These are phyloP conservation scores for Teunomyces stri DNA, from an alignment of 805 yeast genomes.

Conservation along the genomic window DNA sequence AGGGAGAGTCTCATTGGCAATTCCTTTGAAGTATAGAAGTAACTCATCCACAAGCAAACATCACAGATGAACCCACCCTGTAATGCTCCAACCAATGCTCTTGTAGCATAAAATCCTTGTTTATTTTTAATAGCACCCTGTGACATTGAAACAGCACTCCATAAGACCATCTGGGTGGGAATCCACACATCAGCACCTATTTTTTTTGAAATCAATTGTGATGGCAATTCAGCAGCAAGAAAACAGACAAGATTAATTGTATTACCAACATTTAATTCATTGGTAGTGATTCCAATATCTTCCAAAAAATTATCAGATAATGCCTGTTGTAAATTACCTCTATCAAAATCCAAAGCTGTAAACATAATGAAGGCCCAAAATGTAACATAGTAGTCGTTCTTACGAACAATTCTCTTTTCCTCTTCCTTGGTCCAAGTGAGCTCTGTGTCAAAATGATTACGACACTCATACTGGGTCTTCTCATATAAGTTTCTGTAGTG, in stretches of 20 bases:
- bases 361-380: conserved; percentile 50
- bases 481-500: conserved; percentile 31
- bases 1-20: conserved; percentile 21
- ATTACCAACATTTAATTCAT: conserved; percentile 58
- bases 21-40: conserved; percentile 33
- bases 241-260: conserved; percentile 54
- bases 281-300: conserved; percentile 47
- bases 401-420: conserved; percentile 41
- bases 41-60: conserved; percentile 31
- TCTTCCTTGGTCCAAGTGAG: conserved; percentile 34
- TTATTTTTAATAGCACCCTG: conserved; percentile 26
- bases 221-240: conserved; percentile 59
- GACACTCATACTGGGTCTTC: conserved; percentile 31
- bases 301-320: conserved; percentile 21
- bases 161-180: conserved; percentile 24
- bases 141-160: conserved; percentile 24
- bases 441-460: conserved; percentile 32
- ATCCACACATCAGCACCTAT: conserved; percentile 50
- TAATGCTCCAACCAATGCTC: conserved; percentile 30
- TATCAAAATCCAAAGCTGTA: conserved; percentile 21
- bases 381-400: conserved; percentile 55
- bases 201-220: conserved; percentile 61
- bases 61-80: conserved; percentile 38
- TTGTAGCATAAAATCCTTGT: conserved; percentile 23
- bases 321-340: conserved; percentile 24